These are phyloP conservation scores for Lophiotrema nucula DNA, from an alignment of 495 filamentous ascomycete genomes.

Conservation along the genomic window DNA sequence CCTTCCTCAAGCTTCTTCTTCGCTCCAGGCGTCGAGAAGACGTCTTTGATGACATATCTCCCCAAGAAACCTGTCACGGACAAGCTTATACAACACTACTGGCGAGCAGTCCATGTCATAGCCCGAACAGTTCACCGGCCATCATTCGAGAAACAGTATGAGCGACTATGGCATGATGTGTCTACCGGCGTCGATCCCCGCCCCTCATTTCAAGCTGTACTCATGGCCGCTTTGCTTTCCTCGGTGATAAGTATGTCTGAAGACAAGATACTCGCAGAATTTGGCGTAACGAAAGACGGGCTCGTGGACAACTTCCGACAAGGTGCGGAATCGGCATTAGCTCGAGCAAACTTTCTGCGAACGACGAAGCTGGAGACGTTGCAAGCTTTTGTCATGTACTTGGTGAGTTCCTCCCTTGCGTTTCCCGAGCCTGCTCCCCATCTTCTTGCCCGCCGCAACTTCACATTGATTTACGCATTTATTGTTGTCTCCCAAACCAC, in stretches of 20 bases:
- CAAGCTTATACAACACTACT: constrained; percentile 63
- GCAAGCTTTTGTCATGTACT: constrained; percentile 72
- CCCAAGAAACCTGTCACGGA: constrained; percentile 53
- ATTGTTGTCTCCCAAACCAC: neutral
- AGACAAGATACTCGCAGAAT: constrained; percentile 48
- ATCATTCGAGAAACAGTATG: constrained; percentile 61
- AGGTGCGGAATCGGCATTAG: constrained; percentile 62
- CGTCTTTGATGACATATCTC: constrained; percentile 55
- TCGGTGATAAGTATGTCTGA: constrained; percentile 64
- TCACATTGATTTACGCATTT: too few species aligned
- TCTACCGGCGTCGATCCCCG: constrained; percentile 55
- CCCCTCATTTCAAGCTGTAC: constrained; percentile 62
- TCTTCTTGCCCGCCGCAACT: too few species aligned
- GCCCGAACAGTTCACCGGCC: constrained; percentile 63
- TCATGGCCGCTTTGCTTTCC: constrained; percentile 67
- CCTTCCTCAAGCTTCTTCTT: constrained; percentile 67
- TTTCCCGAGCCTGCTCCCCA: too few species aligned
- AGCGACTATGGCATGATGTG: constrained; percentile 62
- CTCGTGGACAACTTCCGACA: constrained; percentile 61
- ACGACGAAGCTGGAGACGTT: constrained; percentile 69
- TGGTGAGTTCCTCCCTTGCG: too few species aligned
- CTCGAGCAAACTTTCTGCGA: constrained; percentile 64
- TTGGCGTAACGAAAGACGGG: constrained; percentile 50
- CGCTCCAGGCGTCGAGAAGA: constrained; percentile 48
- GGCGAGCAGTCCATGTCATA: constrained; percentile 63